A percentile compares a stretch with the other conserved stretches of the same genome.
These are phyloP conservation scores for Malassezia slooffiae DNA, from an alignment of 1,284 basidiomycete species.

Conservation along the genomic window DNA sequence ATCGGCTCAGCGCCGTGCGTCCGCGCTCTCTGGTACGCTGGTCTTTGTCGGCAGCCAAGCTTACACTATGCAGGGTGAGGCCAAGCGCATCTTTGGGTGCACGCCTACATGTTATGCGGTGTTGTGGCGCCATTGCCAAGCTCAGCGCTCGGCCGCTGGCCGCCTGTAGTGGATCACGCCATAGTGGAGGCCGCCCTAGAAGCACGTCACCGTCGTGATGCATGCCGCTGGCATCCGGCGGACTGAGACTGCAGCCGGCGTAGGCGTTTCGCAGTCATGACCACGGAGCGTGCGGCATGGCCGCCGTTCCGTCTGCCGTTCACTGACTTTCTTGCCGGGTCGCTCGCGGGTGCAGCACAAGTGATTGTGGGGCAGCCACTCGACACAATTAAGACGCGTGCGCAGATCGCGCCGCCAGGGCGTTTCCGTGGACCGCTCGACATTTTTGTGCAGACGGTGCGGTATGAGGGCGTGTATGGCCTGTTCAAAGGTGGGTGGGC, in stretches of 20 bases:
- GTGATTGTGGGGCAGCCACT: slow-evolving; percentile 19
- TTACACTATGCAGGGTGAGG: too few species aligned
- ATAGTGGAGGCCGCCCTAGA: too few species aligned
- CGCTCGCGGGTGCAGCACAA: slow-evolving; percentile 14
- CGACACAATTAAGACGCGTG: slow-evolving; percentile 14
- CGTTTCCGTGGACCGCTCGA: slow-evolving; percentile 15
- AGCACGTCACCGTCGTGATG: too few species aligned
- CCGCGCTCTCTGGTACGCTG: slow-evolving; percentile 64
- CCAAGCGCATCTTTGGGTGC: slow-evolving; percentile 28
- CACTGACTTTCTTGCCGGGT: slow-evolving; percentile 12
- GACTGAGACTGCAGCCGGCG: too few species aligned
- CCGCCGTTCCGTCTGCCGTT: slow-evolving; percentile 15
- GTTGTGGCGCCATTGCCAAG: slow-evolving; percentile 18
- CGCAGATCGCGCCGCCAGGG: slow-evolving; percentile 11
- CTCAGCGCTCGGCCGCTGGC: background rate
- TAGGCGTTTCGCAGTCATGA: too few species aligned
- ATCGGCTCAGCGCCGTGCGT: slow-evolving; percentile 55
- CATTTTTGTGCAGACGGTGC: slow-evolving; percentile 10
- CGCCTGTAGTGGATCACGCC: background rate
- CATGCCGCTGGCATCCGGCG: too few species aligned
- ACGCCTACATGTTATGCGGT: slow-evolving; percentile 30
- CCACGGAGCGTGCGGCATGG: slow-evolving; percentile 9
- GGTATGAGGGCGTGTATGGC: slow-evolving; percentile 11
- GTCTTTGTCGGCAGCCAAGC: slow-evolving; percentile 48
- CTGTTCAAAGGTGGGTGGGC: slow-evolving; percentile 11